Conservation (phyloP, 139 green algal genomes). For the Mesotaenium endlicherianum region DNA sequence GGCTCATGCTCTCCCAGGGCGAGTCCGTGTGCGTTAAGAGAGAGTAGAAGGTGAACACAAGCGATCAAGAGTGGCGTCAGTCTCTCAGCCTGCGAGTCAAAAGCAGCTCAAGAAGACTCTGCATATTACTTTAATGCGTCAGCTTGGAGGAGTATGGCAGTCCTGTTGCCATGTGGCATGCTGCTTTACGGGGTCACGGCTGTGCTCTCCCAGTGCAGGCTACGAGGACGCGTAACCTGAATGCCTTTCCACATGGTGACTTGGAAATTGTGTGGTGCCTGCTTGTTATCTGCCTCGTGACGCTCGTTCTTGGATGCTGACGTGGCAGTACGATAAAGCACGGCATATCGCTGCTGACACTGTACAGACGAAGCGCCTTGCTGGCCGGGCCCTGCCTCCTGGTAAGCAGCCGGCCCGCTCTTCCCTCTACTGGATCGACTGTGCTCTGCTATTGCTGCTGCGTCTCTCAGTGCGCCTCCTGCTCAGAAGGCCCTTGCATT, state of each 20-base stretch:
- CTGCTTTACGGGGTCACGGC: background rate
- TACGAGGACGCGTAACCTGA: background rate
- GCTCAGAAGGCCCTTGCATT: background rate
- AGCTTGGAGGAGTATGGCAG: background rate
- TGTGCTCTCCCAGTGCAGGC: background rate
- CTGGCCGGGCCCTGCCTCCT: constrained; percentile 30
- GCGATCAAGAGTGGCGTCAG: too few species aligned
- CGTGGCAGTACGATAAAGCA: constrained; percentile 39
- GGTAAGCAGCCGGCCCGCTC: too few species aligned
- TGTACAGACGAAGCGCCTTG: constrained; percentile 36
- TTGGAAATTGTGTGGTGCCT: background rate
- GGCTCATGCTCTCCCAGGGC: background rate
- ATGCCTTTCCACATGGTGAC: background rate
- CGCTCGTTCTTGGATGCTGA: background rate
- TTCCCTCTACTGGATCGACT: too few species aligned
- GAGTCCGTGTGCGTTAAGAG: background rate
- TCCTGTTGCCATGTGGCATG: background rate
- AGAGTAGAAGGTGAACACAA: too few species aligned
- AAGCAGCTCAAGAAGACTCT: background rate
- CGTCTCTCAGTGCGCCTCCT: background rate
- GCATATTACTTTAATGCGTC: background rate
- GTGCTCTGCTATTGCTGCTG: background rate
- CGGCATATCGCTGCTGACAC: constrained; percentile 43
- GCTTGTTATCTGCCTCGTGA: background rate
- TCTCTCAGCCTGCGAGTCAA: background rate